phyloP scores from a whole-genome alignment of 2,329 filamentous ascomycete species.

The Fusarium incarnatum region DNA sequence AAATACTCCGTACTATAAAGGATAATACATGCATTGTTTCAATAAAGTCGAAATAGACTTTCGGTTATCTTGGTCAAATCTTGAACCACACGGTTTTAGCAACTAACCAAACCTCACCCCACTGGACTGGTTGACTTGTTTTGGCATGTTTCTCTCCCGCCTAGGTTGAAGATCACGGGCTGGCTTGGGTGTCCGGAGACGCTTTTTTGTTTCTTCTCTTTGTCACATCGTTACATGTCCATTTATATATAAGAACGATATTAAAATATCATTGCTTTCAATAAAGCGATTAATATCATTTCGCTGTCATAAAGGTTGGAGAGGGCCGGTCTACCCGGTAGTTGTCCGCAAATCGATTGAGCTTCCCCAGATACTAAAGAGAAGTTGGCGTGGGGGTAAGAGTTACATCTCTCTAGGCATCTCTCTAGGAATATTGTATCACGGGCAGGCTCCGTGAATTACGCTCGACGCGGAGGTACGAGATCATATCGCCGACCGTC shows the following conservation, averaged over 20 bases:
- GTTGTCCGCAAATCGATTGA: not conserved
- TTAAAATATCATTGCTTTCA: too few relatives aligned
- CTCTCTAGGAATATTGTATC: too few relatives aligned
- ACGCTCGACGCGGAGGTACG: not conserved
- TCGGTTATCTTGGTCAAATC: not conserved
- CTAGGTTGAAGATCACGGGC: too few relatives aligned
- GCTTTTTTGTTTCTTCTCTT: too few relatives aligned
- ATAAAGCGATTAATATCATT: not conserved
- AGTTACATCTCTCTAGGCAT: not conserved
- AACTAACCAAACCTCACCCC: not conserved
- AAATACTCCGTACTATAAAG: too few relatives aligned
- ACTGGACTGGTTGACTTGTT: not conserved
- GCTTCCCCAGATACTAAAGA: not conserved
- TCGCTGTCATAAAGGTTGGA: not conserved
- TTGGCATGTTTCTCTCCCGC: fast-evolving
- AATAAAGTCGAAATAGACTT: not conserved
- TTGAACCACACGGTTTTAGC: not conserved
- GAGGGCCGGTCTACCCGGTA: not conserved
- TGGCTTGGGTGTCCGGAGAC: too few relatives aligned
- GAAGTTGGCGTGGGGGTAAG: not conserved
- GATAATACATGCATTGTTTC: not conserved
- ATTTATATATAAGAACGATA: not conserved
- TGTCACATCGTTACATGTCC: not conserved
- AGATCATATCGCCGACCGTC: not conserved
- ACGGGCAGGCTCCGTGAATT: too few relatives aligned